Conservation (phyloP, 139 green algal genomes). For the Tetradesmus lagerheimii region DNA sequence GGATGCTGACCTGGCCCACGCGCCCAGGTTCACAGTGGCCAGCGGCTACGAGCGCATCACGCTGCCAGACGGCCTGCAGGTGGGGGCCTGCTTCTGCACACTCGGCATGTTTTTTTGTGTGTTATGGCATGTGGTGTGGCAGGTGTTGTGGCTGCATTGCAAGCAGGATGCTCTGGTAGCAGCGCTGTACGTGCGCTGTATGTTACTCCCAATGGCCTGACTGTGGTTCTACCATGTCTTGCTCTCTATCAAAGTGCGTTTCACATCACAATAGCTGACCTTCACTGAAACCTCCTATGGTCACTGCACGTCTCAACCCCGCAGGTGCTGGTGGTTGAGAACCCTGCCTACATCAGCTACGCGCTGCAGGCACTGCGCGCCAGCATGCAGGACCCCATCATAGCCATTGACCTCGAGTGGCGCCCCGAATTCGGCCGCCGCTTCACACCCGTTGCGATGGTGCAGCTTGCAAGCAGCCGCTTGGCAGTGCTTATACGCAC, state of each 20-base stretch:
- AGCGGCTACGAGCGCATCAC: conserved; percentile 54
- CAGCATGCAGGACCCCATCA: conserved; percentile 60
- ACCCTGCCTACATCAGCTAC: conserved; percentile 29
- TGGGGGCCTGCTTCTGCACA: background rate
- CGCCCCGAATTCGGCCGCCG: conserved; percentile 52
- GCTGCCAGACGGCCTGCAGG: conserved; percentile 37
- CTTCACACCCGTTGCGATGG: conserved; percentile 43
- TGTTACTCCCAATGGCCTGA: no score
- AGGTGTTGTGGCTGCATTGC: no score
- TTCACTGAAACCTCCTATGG: no score
- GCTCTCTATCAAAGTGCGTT: no score
- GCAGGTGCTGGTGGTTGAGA: conserved; percentile 65
- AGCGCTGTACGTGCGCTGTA: background rate
- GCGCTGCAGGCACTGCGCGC: conserved; percentile 52
- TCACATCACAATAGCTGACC: no score
- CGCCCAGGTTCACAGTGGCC: conserved; percentile 25
- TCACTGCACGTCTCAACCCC: no score
- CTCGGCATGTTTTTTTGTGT: background rate
- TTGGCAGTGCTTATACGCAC: conserved; percentile 55
- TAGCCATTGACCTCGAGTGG: conserved; percentile 78
- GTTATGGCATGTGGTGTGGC: background rate
- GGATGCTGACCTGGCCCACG: background rate
- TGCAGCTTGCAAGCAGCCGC: conserved; percentile 23
- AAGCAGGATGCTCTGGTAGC: no score
- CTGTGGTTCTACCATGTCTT: no score